Conservation (phyloP, 805 yeast genomes). For the Metschnikowia drakensbergensis region DNA sequence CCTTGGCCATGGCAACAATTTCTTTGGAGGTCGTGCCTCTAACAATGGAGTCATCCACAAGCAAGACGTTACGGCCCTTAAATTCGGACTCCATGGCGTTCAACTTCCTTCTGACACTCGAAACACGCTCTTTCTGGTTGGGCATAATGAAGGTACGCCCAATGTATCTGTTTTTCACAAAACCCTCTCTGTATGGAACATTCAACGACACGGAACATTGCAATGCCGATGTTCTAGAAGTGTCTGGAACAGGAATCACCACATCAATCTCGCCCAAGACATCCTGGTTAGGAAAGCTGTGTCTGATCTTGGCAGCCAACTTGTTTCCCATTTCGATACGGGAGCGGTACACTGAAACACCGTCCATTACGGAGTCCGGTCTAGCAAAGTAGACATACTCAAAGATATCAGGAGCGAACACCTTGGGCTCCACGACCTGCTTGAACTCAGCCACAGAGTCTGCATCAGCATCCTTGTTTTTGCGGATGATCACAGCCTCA, state of each 20-base stretch:
- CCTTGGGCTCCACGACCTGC: constrained; percentile 74
- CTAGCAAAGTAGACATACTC: constrained; percentile 98
- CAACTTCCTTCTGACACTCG: constrained; percentile 88
- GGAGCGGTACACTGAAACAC: constrained; percentile 91
- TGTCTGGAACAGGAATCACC: constrained; percentile 97
- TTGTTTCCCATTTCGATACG: constrained; percentile 92
- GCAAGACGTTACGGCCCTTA: constrained; percentile 73
- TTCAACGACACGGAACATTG: constrained; percentile 82
- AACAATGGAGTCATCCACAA: constrained; percentile 96
- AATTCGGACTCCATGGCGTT: constrained; percentile 97
- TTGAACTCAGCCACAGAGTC: constrained; percentile 67
- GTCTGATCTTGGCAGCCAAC: constrained; percentile 67
- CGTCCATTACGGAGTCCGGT: constrained; percentile 94
- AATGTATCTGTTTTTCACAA: constrained; percentile 92
- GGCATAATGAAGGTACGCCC: constrained; percentile 99
- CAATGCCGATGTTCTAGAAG: constrained; percentile 92
- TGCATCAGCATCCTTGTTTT: constrained; percentile 40
- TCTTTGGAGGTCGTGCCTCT: constrained; percentile 97
- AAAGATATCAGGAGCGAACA: constrained; percentile 92
- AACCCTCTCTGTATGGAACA: constrained; percentile 92
- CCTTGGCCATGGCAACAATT: constrained; percentile 96
- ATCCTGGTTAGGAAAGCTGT: constrained; percentile 38
- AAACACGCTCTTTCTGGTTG: constrained; percentile 88
- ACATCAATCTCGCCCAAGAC: constrained; percentile 71
- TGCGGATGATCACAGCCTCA: constrained; percentile 92